These are phyloP conservation scores for Apiospora koreana DNA, from an alignment of 2,329 filamentous ascomycete genomes.

Conservation along the genomic window DNA sequence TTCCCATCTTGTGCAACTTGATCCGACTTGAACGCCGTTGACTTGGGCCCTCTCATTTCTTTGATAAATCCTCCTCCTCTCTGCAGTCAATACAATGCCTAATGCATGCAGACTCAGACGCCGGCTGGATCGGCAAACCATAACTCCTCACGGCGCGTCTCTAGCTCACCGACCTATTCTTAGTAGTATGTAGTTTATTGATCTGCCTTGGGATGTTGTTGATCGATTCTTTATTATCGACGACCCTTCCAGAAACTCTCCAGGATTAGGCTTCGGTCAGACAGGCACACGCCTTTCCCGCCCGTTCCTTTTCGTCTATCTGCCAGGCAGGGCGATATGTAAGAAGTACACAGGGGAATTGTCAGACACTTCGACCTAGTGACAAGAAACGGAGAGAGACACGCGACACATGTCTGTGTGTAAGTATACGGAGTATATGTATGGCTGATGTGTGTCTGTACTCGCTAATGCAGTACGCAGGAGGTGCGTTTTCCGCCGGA, in stretches of 20 bases:
- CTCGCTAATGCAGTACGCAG: constrained; percentile 7
- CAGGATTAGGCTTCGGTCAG: not conserved
- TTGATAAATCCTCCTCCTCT: too few species aligned
- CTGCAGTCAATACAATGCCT: not conserved
- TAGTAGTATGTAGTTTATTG: not conserved
- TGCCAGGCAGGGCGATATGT: not conserved
- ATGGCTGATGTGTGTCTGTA: not conserved
- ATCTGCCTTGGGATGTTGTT: constrained; percentile 8
- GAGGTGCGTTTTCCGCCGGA: not conserved
- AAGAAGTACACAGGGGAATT: not conserved
- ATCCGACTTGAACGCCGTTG: not conserved
- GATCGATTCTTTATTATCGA: not conserved
- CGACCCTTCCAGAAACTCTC: not conserved
- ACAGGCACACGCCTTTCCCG: not conserved
- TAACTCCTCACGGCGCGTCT: not conserved
- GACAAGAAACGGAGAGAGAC: not conserved
- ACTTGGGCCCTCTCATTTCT: constrained; percentile 1
- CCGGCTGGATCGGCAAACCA: not conserved
- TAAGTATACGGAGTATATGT: too few species aligned
- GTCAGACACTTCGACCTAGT: not conserved
- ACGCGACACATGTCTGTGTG: not conserved
- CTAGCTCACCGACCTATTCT: constrained; percentile 2
- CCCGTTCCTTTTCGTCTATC: not conserved
- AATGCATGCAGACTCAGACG: not conserved
- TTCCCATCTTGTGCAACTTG: not conserved